Evolutionary conservation across 75 land plant genomes (phyloP), one percentile per base, ranked within the genome.

Genomic region (Sequoia sempervirens): DNA sequence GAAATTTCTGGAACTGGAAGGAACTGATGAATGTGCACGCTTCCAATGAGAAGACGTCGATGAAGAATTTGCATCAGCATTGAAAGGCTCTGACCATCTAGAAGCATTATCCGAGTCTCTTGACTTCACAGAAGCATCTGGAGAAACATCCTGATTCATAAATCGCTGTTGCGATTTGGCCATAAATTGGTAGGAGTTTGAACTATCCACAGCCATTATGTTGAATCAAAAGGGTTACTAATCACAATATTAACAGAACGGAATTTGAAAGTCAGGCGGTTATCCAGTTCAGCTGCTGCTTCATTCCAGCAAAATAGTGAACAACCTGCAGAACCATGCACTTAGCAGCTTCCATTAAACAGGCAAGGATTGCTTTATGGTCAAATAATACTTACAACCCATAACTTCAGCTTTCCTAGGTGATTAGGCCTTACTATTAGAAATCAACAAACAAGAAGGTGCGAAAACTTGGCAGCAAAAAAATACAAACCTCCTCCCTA

Each of bases 21-120:
- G 47, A 52, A 85, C 83, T 37, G 91, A 90, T 20, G 84, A 47
- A 70, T 86, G 72, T 17, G n/a, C 69, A 23, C 73, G 84, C 70
- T 87, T 85, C 87, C 87, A 86, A 50, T 83, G 68, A 38, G 80
- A 47, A 34, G 93, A 88, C n/a, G 89, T 72, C 50, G 90, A 61
- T 66, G 83, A 78, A 40, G 93, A 87, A 58, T 80, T 54, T 38
- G 80, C 75, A 38, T 91, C 92, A 23, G 82, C 83, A 70, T 82
- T 87, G 36, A 90, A 85, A 79, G 90, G 92, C 69, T 93, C 95
- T 9, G 88, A 82, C 93, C 93, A 93, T 72, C 95, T 90, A 28
- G 91, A 86, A 23, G 87, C 80, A 52, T 80, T 86, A 43, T 91
- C 93, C 89, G 74, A 86, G 13, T 91, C 94, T 82, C 87, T 87